These are phyloP conservation scores for Euphorbia lathyris DNA, from an alignment of 345 rosid genomes.

Conservation along the genomic window DNA sequence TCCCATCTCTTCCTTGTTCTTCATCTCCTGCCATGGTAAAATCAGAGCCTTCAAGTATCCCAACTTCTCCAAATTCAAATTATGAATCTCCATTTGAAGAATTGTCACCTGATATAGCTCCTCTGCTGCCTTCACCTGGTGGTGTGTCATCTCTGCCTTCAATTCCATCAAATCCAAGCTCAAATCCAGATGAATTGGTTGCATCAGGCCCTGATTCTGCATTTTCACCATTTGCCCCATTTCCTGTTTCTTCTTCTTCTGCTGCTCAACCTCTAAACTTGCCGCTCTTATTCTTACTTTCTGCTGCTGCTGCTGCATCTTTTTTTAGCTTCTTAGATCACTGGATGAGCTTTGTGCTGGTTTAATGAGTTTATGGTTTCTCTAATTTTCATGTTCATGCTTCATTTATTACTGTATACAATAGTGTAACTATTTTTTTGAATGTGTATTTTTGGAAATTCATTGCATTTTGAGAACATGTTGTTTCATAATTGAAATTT, in stretches of 20 bases:
- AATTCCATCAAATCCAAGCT: conserved; percentile 76
- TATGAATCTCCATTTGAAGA: conserved; percentile 40
- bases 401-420: conserved; percentile 11
- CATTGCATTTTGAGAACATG: background rate
- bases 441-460: background rate
- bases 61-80: conserved; percentile 38
- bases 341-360: too few species aligned
- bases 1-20: conserved; percentile 21
- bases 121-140: conserved; percentile 73
- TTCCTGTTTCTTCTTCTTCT: conserved; percentile 35
- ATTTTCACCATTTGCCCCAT: conserved; percentile 42
- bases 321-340: background rate
- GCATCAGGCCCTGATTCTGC: conserved; percentile 47
- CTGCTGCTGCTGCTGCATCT: conserved; percentile 11
- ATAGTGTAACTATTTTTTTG: conserved; percentile 11
- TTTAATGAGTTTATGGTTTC: background rate
- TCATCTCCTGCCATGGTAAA: conserved; percentile 23
- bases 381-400: background rate
- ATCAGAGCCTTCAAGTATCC: conserved; percentile 20
- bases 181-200: conserved; percentile 55
- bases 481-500: background rate
- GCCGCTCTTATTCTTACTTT: too few species aligned
- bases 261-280: conserved; percentile 23
- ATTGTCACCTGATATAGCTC: conserved; percentile 74
- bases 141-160: conserved; percentile 60